Base-by-base conservation (phyloP, 345 rosid genomes). In the Citrus trifoliata region DNA sequence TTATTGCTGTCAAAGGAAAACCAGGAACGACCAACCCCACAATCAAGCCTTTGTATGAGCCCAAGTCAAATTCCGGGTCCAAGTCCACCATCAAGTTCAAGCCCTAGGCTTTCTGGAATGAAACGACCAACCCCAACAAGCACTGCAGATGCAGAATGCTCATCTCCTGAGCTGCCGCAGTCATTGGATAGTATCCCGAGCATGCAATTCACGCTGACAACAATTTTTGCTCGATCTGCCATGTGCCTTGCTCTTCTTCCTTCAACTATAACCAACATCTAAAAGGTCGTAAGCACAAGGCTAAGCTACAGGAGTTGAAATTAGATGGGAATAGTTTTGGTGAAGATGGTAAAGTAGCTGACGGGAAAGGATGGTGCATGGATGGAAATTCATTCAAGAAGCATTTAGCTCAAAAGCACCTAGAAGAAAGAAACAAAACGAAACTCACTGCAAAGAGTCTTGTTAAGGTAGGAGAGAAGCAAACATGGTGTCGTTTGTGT, bases 241-340 rank as follows among this genome's bases (percentile, higher is more conserved):
- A 72, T 68, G 75, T 82, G 38, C 73, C 80, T 1, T 80, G 79
- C 35, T 19, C 68, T 19, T 69, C 81, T 72, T 7, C 42, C 30
- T 27, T 32, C 18, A 75, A 64, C 70, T 80, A 80, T 66, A 63
- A 75, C 59, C 76, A 78, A 64, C 84, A 80, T 73, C 8, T 76
- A 55, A 10, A 37, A 9, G 81, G 88, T 37, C 67, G 38, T 51
- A 85, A 68, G 68, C 85, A 85, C 81, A 46, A 68, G 73, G 40
- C 42, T 40, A 80, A 80, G 60, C 24, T 33, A 19, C 35, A 56
- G 25, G 79, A 69, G 55, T 21, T 79, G 76, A 59, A 58, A 35
- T 28, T 63, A 24, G 64, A 46, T 64, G 4, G 37, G 46, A 37
- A 37, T 58, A 40, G 64, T 46, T 24, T 35, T 28, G 70, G 6